Conservation (phyloP, 1,139 yeast species). For the Kurtzmaniella natalensis region DNA sequence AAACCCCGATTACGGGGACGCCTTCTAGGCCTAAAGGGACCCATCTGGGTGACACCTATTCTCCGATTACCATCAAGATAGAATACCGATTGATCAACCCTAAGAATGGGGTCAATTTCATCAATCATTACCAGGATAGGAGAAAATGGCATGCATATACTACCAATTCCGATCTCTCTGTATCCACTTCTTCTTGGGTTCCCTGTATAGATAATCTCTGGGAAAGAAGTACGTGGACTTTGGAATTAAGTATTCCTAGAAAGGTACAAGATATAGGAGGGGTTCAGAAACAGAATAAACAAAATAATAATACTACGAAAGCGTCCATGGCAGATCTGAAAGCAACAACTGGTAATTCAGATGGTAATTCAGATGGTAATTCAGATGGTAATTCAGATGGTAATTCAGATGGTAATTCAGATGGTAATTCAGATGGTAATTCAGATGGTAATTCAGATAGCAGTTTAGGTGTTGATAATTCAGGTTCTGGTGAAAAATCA, state of each 20-base stretch:
- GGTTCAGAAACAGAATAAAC: slow-evolving; percentile 13
- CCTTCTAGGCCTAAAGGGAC: slow-evolving; percentile 29
- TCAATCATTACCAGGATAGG: slow-evolving; percentile 34
- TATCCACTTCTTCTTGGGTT: slow-evolving; percentile 91
- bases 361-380: slow-evolving; percentile 6
- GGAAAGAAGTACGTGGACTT: slow-evolving; percentile 90
- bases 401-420: slow-evolving; percentile 5
- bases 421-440: not conserved
- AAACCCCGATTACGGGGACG: slow-evolving; percentile 13
- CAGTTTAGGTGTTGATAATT: slow-evolving; percentile 8
- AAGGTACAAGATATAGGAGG: slow-evolving; percentile 69
- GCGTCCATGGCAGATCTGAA: too few relatives aligned
- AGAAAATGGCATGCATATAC: slow-evolving; percentile 82
- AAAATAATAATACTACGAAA: slow-evolving; percentile 13
- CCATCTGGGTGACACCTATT: slow-evolving; percentile 40
- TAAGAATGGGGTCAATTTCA: slow-evolving; percentile 71
- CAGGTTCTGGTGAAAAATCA: slow-evolving; percentile 8
- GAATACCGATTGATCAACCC: slow-evolving; percentile 66
- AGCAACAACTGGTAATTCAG: too few relatives aligned
- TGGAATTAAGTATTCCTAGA: slow-evolving; percentile 78
- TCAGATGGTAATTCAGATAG: not conserved
- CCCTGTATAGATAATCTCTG: slow-evolving; percentile 90
- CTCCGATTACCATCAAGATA: slow-evolving; percentile 70
- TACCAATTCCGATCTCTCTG: slow-evolving; percentile 68
- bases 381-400: slow-evolving; percentile 9